phyloP scores from a whole-genome alignment of 495 filamentous ascomycete genomes.

The Amniculicola lignicola region DNA sequence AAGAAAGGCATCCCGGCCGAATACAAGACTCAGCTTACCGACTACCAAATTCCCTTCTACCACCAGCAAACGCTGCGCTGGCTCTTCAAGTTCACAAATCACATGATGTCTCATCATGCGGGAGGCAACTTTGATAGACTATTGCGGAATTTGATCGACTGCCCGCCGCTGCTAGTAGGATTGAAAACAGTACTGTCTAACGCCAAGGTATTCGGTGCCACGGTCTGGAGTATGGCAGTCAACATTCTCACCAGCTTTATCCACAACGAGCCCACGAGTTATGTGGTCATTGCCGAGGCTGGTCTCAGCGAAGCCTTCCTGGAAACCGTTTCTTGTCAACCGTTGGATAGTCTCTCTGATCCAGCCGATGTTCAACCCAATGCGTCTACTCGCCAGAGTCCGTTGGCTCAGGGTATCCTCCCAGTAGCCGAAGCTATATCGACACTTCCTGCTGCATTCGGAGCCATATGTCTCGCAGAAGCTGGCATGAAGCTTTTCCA shows the following conservation, averaged over 20 bases:
- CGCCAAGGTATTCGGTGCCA: slow-evolving; percentile 72
- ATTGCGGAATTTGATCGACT: slow-evolving; percentile 90
- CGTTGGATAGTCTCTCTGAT: slow-evolving; percentile 42
- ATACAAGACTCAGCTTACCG: slow-evolving; percentile 75
- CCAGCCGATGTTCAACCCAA: neutral
- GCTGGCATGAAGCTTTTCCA: slow-evolving; percentile 87
- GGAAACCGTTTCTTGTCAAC: slow-evolving; percentile 67
- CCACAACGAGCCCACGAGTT: slow-evolving; percentile 98
- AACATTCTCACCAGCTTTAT: slow-evolving; percentile 93
- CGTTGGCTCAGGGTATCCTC: slow-evolving; percentile 68
- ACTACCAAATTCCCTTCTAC: slow-evolving; percentile 89
- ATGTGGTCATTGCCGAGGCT: slow-evolving; percentile 89
- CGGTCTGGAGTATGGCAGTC: slow-evolving; percentile 90
- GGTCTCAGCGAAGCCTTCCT: slow-evolving; percentile 82
- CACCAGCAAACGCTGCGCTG: slow-evolving; percentile 89
- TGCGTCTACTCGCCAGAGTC: neutral
- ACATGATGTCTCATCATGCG: slow-evolving; percentile 85
- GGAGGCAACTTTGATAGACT: slow-evolving; percentile 81
- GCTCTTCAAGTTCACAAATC: slow-evolving; percentile 93
- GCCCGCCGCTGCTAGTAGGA: slow-evolving; percentile 72
- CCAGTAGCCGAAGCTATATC: slow-evolving; percentile 81
- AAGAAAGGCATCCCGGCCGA: slow-evolving; percentile 72
- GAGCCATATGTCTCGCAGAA: slow-evolving; percentile 88
- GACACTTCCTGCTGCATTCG: slow-evolving; percentile 80
- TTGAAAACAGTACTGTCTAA: slow-evolving; percentile 81